Conservation (phyloP, 169 alveolate genomes). For the Amoebophrya sp. region DNA sequence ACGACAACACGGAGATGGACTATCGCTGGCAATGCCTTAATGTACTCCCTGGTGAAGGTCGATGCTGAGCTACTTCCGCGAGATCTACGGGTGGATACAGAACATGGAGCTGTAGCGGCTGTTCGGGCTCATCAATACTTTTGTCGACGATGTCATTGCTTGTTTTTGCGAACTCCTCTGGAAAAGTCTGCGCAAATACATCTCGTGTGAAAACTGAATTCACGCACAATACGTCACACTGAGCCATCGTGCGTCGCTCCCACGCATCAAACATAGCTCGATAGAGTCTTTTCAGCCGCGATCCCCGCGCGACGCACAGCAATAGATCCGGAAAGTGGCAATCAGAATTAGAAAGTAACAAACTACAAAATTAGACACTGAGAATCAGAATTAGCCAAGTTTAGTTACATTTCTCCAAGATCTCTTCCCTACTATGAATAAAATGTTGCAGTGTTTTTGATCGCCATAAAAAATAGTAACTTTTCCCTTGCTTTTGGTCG, state of each 20-base stretch:
- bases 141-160: too few relatives aligned
- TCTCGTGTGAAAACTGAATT: conserved; percentile 64
- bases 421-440: too few relatives aligned
- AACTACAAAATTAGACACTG: conserved; percentile 32
- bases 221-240: conserved; percentile 56
- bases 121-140: too few relatives aligned
- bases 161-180: conserved; percentile 23
- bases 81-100: conserved; percentile 45
- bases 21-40: too few relatives aligned
- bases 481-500: neutral
- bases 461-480: neutral
- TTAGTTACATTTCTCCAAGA: neutral
- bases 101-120: neutral
- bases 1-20: too few relatives aligned
- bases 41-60: too few relatives aligned
- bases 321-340: conserved; percentile 87
- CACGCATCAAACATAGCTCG: conserved; percentile 66
- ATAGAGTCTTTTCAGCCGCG: conserved; percentile 60
- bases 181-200: conserved; percentile 54
- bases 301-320: conserved; percentile 64
- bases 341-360: conserved; percentile 57
- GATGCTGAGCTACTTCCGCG: neutral
- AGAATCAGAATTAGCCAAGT: neutral
- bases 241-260: conserved; percentile 56
- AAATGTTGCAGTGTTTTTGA: too few relatives aligned